Percentiles rank a stretch among this genome's conserved stretches.
phyloP scores from a whole-genome alignment of 208 protist species.

The Angomonas ambiguus region DNA sequence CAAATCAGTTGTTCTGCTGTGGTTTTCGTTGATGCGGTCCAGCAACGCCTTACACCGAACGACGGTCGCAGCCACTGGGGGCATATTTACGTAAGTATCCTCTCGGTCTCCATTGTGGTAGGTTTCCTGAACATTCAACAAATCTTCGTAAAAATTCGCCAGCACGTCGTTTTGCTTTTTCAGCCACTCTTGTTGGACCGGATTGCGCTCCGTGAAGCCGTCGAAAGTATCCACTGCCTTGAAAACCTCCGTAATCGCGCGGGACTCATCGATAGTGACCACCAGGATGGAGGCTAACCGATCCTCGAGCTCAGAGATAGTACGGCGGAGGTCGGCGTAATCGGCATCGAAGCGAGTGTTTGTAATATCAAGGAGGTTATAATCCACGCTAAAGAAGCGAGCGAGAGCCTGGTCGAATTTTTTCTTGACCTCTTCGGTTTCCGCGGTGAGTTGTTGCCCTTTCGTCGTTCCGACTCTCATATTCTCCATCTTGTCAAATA shows the following conservation, averaged over 20 bases:
- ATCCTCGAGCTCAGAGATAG: conserved; percentile 90
- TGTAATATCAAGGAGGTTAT: conserved; percentile 95
- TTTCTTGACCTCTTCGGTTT: conserved; percentile 88
- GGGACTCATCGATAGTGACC: conserved; percentile 91
- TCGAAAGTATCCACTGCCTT: conserved; percentile 97
- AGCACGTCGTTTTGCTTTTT: conserved; percentile 90
- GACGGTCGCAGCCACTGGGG: conserved; percentile 89
- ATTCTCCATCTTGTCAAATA: conserved; percentile 95
- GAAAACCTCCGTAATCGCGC: conserved; percentile 91
- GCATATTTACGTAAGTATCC: conserved; percentile 89
- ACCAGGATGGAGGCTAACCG: conserved; percentile 91
- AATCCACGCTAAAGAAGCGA: conserved; percentile 86
- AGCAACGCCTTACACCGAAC: conserved; percentile 91
- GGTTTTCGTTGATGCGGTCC: conserved; percentile 92
- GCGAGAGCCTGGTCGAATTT: conserved; percentile 73
- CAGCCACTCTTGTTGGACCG: conserved; percentile 93
- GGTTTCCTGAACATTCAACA: conserved; percentile 87
- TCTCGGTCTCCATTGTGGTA: conserved; percentile 84
- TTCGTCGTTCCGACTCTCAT: conserved; percentile 95
- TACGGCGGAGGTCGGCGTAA: conserved; percentile 85
- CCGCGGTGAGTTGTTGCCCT: conserved; percentile 80
- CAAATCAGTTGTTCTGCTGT: conserved; percentile 74
- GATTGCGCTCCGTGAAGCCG: conserved; percentile 90
- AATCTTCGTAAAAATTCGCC: conserved; percentile 79
- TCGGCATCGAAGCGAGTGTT: conserved; percentile 92